A percentile compares a stretch with the other conserved stretches of the same genome.
These are phyloP conservation scores for Russula sp. DNA, from an alignment of 768 basidiomycete species.

Conservation along the genomic window DNA sequence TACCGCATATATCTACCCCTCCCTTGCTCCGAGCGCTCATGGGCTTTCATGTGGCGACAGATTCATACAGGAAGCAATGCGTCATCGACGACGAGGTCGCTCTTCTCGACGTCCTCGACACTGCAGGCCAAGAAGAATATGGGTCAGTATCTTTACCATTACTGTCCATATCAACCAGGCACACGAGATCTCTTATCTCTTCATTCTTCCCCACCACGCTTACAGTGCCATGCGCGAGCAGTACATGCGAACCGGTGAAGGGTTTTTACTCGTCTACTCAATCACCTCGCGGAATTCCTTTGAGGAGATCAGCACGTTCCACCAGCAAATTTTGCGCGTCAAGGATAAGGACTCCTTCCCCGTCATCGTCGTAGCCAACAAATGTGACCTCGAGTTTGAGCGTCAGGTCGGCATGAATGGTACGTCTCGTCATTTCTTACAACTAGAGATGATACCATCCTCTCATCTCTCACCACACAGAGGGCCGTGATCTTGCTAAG, in stretches of 20 bases:
- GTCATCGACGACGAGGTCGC: constrained; percentile 99
- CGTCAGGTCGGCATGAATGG: constrained; percentile 95
- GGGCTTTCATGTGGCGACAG: constrained; percentile 35
- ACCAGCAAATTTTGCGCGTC: constrained; percentile 92
- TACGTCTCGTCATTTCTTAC: constrained; percentile 32
- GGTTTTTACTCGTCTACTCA: constrained; percentile 95
- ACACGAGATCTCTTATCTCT: constrained; percentile 3
- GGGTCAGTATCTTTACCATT: constrained; percentile 52
- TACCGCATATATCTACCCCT: neutral
- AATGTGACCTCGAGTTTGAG: constrained; percentile 93
- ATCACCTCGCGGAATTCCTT: constrained; percentile 98
- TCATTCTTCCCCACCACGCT: neutral
- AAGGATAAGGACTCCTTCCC: constrained; percentile 97
- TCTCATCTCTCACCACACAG: constrained; percentile 36
- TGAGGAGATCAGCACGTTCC: constrained; percentile 94
- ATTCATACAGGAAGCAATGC: constrained; percentile 96
- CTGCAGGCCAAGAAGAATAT: constrained; percentile 97
- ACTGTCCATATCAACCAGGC: constrained; percentile 9
- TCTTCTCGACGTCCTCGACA: constrained; percentile 92
- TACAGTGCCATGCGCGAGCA: constrained; percentile 95
- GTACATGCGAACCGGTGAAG: constrained; percentile 98
- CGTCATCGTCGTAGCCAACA: constrained; percentile 96
- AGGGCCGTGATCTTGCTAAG: constrained; percentile 96
- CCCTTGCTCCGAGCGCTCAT: neutral
- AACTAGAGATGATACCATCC: neutral